These are phyloP conservation scores for Hymenoscyphus occultus DNA, from an alignment of 2,329 filamentous ascomycete species.

Conservation along the genomic window DNA sequence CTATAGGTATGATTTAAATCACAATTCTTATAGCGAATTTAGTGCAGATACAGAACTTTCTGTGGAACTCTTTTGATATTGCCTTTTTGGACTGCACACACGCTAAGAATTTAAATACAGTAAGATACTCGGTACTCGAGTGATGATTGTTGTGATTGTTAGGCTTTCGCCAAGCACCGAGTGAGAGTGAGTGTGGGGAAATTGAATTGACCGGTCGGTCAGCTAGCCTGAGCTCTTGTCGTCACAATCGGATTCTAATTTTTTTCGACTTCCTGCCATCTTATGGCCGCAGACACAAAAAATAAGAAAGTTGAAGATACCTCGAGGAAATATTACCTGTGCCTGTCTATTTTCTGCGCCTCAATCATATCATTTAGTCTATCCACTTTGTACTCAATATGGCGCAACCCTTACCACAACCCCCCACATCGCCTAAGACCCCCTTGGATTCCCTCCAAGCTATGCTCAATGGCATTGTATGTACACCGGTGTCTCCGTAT, in stretches of 20 bases:
- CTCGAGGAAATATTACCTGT: neutral
- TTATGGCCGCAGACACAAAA: neutral
- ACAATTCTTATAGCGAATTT: too few species aligned
- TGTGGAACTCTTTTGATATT: too few species aligned
- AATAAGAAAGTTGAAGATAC: neutral
- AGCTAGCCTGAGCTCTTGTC: neutral
- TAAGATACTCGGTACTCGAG: too few species aligned
- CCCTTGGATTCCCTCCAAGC: conserved; percentile 45
- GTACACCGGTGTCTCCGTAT: conserved; percentile 28
- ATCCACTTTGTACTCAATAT: conserved; percentile 5
- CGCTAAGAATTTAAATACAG: too few species aligned
- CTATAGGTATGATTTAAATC: too few species aligned
- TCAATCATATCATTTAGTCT: neutral
- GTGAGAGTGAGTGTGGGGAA: too few species aligned
- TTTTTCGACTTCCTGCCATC: neutral
- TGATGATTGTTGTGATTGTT: too few species aligned
- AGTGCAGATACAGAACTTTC: too few species aligned
- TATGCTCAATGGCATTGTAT: conserved; percentile 54
- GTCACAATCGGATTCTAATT: neutral
- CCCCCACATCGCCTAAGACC: conserved; percentile 22
- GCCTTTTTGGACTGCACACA: too few species aligned
- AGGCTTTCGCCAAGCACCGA: too few species aligned
- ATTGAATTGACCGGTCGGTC: too few species aligned
- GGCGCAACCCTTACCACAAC: conserved; percentile 3
- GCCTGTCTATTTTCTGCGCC: neutral